phyloP scores from a whole-genome alignment of 2,329 filamentous ascomycete species.

The Fusarium temperatum region DNA sequence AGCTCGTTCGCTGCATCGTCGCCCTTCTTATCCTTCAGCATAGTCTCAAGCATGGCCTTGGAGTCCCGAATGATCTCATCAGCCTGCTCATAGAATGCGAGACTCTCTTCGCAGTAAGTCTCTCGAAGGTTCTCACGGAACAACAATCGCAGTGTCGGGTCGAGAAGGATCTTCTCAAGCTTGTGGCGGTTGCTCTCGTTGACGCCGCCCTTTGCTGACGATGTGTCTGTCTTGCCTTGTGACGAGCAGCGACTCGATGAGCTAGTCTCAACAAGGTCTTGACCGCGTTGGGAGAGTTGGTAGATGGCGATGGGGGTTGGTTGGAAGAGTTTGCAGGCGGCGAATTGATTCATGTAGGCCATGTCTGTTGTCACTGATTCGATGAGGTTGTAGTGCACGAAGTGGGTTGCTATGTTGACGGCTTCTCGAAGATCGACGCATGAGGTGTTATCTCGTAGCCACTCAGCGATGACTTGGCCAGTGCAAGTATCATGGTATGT shows the following conservation, averaged over 20 bases:
- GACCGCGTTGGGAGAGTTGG: conserved; percentile 82
- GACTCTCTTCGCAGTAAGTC: conserved; percentile 95
- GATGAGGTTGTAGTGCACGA: conserved; percentile 86
- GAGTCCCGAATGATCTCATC: conserved; percentile 83
- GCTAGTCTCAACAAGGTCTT: conserved; percentile 67
- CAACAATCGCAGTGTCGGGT: conserved; percentile 84
- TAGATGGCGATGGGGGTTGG: conserved; percentile 89
- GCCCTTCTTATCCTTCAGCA: conserved; percentile 68
- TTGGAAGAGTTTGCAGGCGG: conserved; percentile 74
- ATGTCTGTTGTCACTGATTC: conserved; percentile 75
- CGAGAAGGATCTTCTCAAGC: conserved; percentile 89
- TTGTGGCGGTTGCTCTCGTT: conserved; percentile 93
- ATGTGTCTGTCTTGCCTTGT: conserved; percentile 62
- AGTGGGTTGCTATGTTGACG: conserved; percentile 81
- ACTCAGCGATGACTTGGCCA: conserved; percentile 87
- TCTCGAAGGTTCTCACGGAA: conserved; percentile 95
- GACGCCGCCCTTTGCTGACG: conserved; percentile 62
- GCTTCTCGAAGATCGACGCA: conserved; percentile 91
- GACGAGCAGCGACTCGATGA: conserved; percentile 65
- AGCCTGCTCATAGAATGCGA: conserved; percentile 95
- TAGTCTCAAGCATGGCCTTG: conserved; percentile 65
- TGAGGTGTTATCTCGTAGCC: conserved; percentile 96
- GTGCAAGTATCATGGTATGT: conserved; percentile 86
- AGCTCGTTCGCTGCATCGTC: conserved; percentile 92
- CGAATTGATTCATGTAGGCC: conserved; percentile 69